A percentile compares a stretch with the other conserved stretches of the same genome.
These are phyloP conservation scores for Amorphotheca resinae DNA, from an alignment of 495 filamentous ascomycete genomes.

Conservation along the genomic window DNA sequence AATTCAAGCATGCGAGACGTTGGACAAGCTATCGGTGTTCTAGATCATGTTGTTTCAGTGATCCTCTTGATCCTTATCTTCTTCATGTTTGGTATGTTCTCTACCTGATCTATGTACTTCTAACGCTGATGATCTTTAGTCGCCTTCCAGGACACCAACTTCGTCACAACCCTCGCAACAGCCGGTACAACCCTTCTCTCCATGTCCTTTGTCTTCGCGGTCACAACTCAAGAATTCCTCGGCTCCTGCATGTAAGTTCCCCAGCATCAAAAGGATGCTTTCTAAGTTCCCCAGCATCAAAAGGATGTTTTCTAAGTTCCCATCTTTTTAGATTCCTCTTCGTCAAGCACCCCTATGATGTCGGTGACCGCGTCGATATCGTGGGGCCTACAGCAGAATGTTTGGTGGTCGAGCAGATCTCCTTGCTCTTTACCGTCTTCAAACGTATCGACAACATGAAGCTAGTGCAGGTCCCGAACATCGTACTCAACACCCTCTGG, in stretches of 20 bases:
- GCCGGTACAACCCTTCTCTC: constrained; percentile 90
- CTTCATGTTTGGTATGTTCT: constrained; percentile 67
- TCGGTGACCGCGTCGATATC: constrained; percentile 88
- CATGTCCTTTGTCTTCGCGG: constrained; percentile 85
- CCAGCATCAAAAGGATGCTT: no score
- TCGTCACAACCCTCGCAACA: constrained; percentile 82
- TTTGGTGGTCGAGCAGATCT: constrained; percentile 84
- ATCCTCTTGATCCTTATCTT: constrained; percentile 70
- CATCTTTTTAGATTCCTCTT: no score
- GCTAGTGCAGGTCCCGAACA: constrained; percentile 75
- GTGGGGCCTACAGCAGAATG: constrained; percentile 44
- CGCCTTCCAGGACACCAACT: constrained; percentile 73
- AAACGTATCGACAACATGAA: constrained; percentile 70
- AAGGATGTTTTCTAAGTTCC: no score
- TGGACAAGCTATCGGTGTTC: constrained; percentile 80
- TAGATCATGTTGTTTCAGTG: constrained; percentile 70
- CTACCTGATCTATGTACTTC: neutral
- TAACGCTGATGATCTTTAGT: constrained; percentile 18
- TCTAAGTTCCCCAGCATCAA: no score
- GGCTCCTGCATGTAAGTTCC: constrained; percentile 93
- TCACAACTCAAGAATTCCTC: constrained; percentile 83
- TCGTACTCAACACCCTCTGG: constrained; percentile 78
- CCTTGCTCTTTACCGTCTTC: constrained; percentile 88
- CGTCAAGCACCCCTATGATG: constrained; percentile 86
- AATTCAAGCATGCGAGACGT: constrained; percentile 92